phyloP scores from a whole-genome alignment of 2,329 filamentous ascomycete genomes.

The Xylariaceae sp. region DNA sequence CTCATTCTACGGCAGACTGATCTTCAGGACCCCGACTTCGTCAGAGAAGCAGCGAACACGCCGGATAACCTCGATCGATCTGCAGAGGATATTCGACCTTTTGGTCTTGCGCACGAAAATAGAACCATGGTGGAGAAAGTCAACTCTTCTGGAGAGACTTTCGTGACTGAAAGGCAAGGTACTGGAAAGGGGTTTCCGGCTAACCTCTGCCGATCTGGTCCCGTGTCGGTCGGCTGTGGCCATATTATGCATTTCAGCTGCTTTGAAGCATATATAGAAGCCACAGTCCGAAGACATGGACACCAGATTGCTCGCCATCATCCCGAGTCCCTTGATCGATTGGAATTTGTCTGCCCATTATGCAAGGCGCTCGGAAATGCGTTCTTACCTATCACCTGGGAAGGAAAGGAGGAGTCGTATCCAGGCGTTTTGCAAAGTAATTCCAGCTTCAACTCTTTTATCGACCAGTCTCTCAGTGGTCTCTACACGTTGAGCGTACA shows the following conservation, averaged over 20 bases:
- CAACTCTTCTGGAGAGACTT: constrained; percentile 63
- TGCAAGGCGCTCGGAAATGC: constrained; percentile 96
- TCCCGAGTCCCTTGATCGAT: constrained; percentile 69
- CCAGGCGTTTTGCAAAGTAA: constrained; percentile 63
- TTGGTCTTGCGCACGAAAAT: constrained; percentile 87
- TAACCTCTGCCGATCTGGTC: constrained; percentile 60
- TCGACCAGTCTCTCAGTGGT: constrained; percentile 51
- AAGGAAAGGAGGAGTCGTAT: constrained; percentile 79
- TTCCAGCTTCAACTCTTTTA: constrained; percentile 61
- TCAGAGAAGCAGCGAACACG: constrained; percentile 74
- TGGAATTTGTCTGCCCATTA: constrained; percentile 93
- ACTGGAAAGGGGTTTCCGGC: constrained; percentile 86
- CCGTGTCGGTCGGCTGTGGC: constrained; percentile 85
- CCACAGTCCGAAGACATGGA: constrained; percentile 75
- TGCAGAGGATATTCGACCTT: constrained; percentile 77
- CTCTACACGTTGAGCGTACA: constrained; percentile 23
- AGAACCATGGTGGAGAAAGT: constrained; percentile 70
- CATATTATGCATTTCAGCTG: constrained; percentile 98
- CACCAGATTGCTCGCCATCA: constrained; percentile 94
- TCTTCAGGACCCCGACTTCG: constrained; percentile 72
- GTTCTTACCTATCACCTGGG: constrained; percentile 94
- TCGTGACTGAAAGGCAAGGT: constrained; percentile 70
- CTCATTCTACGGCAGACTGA: constrained; percentile 83
- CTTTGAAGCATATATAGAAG: constrained; percentile 85
- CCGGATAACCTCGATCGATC: constrained; percentile 80